These are phyloP conservation scores for Plasmopara halstedii DNA, from an alignment of 352 stramenopile species.

Conservation along the genomic window DNA sequence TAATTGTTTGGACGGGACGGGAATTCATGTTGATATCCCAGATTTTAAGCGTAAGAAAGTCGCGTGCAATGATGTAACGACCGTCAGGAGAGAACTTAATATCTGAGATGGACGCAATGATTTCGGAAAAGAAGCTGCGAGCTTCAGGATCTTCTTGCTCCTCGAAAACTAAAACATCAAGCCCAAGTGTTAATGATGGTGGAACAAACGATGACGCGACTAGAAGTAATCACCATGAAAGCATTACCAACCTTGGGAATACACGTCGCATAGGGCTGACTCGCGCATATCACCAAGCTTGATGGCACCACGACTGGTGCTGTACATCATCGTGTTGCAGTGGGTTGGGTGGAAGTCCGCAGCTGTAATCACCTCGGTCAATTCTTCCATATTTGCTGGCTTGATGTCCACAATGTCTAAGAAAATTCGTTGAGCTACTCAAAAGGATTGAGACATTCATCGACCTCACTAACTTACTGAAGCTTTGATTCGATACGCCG, in stretches of 20 bases:
- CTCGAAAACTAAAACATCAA: constrained; percentile 51
- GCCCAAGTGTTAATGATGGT: background rate
- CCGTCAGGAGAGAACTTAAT: constrained; percentile 92
- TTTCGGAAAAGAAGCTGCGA: constrained; percentile 94
- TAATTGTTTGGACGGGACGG: constrained; percentile 89
- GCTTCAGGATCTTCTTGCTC: constrained; percentile 70
- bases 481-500: constrained; percentile 84
- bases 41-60: constrained; percentile 95
- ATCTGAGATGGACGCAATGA: constrained; percentile 93
- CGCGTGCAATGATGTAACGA: constrained; percentile 90
- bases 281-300: constrained; percentile 91
- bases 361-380: constrained; percentile 94
- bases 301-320: constrained; percentile 87
- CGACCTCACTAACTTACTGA: constrained; percentile 74
- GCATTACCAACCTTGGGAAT: constrained; percentile 47
- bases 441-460: background rate
- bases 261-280: constrained; percentile 81
- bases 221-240: background rate
- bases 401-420: constrained; percentile 96
- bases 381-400: constrained; percentile 94
- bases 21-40: constrained; percentile 95
- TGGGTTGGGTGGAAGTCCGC: constrained; percentile 91
- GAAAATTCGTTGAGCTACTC: background rate
- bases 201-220: background rate
- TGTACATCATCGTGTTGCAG: constrained; percentile 95